Base-by-base conservation (phyloP, 176 grass and related monocot species). In the Dactylis glomerata region DNA sequence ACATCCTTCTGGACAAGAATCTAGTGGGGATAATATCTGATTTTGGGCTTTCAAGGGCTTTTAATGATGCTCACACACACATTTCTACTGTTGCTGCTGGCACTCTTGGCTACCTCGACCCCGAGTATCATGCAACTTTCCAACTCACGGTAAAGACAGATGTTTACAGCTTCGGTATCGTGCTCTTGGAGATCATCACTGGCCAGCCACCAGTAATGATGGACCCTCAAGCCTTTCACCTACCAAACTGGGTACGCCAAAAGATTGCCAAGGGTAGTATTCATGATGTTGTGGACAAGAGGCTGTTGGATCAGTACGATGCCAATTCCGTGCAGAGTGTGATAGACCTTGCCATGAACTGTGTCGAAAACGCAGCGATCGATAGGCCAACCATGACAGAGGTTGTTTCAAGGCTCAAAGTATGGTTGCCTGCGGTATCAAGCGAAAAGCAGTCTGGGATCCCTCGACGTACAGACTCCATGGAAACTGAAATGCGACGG, bases 1-100 rank as follows among this genome's bases (percentile, higher is more conserved):
- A 86, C 67, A 86, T 86, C 32, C 84, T 86, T 86, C 41, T 86
- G 20, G 84, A 79, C 36, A 33, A 81, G 23, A 78, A 86, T 30
- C 14, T 86, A 1, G 57, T 58, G 31, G 84, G 75, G 1, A 46
- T 80, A 26, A 79, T 81, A 78, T 62, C 84, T 41, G 84, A 86
- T 42, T 81, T 86, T 11, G 84, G 84, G 0, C 77, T 86, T 57
- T 86, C 84, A 0, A 34, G 54, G 11, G 56, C 78, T 73, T 87
- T 58, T 1, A 70, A 7, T 1, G 24, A 52, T 5, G 20, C 68
- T 8, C 54, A 75, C 69, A 83, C 81, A 9, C 81, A 83, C 40
- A 83, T 83, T 59, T 83, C 81, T 26, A 83, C 69, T 19, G 54
- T 63, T 74, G 45, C 71, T 50, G 44, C 81, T 4, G 81, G 81